Evolutionary conservation across 306 rosid genomes (phyloP), one percentile per base, ranked within the genome.

Genomic region (Dryas alaskensis): DNA sequence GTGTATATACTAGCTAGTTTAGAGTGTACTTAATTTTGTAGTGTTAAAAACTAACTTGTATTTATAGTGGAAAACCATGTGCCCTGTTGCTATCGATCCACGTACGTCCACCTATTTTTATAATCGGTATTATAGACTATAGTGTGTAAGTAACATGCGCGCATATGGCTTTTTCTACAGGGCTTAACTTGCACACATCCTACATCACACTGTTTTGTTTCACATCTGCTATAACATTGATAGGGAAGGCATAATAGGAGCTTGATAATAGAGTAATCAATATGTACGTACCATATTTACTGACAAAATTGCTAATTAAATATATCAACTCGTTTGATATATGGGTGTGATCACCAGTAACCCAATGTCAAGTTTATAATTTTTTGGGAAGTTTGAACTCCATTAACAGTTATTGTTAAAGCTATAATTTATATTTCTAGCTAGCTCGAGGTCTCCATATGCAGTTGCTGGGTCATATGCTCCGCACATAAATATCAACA

Each of bases 1-100:
- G 37, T 31, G 37, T 31, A n/a, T n/a, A n/a, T n/a, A 31, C 37
- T 11, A 22, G 14, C 13, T 27, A 4, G n/a, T 59, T 59, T 59
- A 59, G 64, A 31, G 70, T 65, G 70, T 45, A 5, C 9, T 7
- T 57, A 9, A n/a, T 22, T 53, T 69, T 8, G 57, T 14, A 72
- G 37, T 3, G 25, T 46, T 47, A 5, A 10, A 57, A 72, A 0
- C n/a, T 47, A 31, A 31, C 60, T 17, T 49, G 70, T 50, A 42
- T 77, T 69, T 77, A 77, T 77, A 61, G 75, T 69, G 51, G 42
- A 22, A 60, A 51, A 50, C 4, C 37, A 31, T 60, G 58, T 46
- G 12, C 43, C 31, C 13, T 48, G 69, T 49, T 62, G 69, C 69
- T 11, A 49, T 73, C 63, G 27, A 43, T 51, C 63, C 69, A 60